Base-by-base conservation (phyloP, 2,329 filamentous ascomycete genomes). In the Penicillium sp. region DNA sequence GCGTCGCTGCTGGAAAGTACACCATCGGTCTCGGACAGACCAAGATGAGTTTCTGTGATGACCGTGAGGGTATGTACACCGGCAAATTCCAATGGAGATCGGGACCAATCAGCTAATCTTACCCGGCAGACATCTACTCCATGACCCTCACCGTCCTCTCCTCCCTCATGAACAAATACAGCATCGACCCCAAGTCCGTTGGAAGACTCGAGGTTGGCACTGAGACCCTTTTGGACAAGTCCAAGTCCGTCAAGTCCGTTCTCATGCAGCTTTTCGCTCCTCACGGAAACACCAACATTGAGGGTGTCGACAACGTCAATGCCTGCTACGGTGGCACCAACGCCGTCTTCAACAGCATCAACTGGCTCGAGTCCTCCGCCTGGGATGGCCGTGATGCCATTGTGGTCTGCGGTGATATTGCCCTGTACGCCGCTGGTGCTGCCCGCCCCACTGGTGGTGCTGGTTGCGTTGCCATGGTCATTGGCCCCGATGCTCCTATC, bases 1-100 rank as follows among this genome's bases (percentile, higher is more conserved):
- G 89, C 75, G 89, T 91, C 70, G 84, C 84, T 75, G 76, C 86
- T 57, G 90, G 90, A 67, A 94, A 94, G 81, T 94, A 94, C 83
- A 94, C 90, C 72, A 93, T 94, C 79, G 90, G 90, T 76, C 88
- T 94, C 57, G 90, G 90, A 70, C 90, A 94, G 84, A 93, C 89
- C 74, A 91, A 90, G 81, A 94, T 94, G 90, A 88, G 87, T 82
- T 94, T 94, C 80, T 93, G 90, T 76, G 90, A 94, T 78, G 90
- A 94, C 73, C 87, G 89, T 73, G 90, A 94, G 82, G 90, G 90
- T 92, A 76, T 77, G 81, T 61, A 41, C 5, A 33, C 38, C 9
- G 25, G 55, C 17, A n/a, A 48, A 23, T 19, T 38, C 1, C 33
- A 10, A n/a, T 19, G 23, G 10, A 35, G 19, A 52, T 17, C 21